These are phyloP conservation scores for Zygosaccharomyces kombuchaensis DNA, from an alignment of 805 yeast genomes.

Conservation along the genomic window DNA sequence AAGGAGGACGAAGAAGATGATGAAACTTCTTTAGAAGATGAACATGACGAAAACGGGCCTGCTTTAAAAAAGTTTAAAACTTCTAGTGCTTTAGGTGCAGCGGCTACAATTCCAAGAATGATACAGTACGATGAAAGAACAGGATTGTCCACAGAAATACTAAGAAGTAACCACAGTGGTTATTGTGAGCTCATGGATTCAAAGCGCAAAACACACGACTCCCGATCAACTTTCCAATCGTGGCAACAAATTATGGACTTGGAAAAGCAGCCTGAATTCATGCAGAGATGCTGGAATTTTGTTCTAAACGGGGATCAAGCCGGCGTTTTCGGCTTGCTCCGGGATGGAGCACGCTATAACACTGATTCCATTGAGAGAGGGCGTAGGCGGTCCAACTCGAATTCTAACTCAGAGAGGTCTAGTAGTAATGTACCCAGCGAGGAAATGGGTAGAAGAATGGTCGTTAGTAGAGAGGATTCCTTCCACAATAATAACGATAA, in stretches of 20 bases:
- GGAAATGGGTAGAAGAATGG: conserved; percentile 28
- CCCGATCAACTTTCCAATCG: neutral
- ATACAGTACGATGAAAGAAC: conserved; percentile 24
- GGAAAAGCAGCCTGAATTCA: conserved; percentile 9
- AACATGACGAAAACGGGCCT: conserved; percentile 11
- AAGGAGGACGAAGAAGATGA: conserved; percentile 7
- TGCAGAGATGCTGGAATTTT: conserved; percentile 18
- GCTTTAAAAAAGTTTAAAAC: conserved; percentile 9
- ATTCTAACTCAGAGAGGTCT: conserved; percentile 18
- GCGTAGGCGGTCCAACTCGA: conserved; percentile 17
- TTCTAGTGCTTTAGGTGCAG: neutral
- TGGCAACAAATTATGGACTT: conserved; percentile 10
- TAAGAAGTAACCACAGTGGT: conserved; percentile 22
- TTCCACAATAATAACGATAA: conserved; percentile 10
- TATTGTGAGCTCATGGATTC: conserved; percentile 23
- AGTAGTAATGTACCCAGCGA: conserved; percentile 25
- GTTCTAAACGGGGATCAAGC: neutral
- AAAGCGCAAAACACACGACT: neutral
- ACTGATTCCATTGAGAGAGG: conserved; percentile 22
- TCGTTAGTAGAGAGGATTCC: conserved; percentile 7
- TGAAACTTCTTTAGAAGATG: conserved; percentile 12
- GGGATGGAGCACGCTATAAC: neutral
- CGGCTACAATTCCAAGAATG: neutral
- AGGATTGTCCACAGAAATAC: conserved; percentile 24
- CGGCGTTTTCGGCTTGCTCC: neutral